phyloP scores from a whole-genome alignment of 306 rosid species.

The Gleditsia sinensis region DNA sequence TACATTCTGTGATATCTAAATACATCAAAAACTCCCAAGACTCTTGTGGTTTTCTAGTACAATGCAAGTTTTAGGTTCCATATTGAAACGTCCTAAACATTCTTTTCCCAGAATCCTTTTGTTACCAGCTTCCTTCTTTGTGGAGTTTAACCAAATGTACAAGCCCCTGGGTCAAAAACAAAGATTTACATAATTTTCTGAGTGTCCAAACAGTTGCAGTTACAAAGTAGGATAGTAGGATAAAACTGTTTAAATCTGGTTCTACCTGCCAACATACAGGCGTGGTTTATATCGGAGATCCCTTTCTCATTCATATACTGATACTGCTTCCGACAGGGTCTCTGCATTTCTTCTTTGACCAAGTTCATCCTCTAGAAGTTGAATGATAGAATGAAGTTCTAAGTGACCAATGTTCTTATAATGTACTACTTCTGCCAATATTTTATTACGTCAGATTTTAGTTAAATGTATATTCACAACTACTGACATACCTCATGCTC shows the following conservation, averaged over 20 bases:
- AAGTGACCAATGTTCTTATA: background rate
- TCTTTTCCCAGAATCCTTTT: constrained; percentile 6
- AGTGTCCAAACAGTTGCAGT: background rate
- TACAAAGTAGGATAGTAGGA: background rate
- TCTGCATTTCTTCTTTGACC: constrained; percentile 35
- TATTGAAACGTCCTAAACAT: constrained; percentile 5
- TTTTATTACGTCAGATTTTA: background rate
- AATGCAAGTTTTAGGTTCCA: constrained; percentile 25
- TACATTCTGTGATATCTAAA: background rate
- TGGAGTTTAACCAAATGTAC: constrained; percentile 23
- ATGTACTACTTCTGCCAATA: background rate
- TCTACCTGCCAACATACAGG: background rate
- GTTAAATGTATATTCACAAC: background rate
- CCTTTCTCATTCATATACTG: constrained; percentile 27
- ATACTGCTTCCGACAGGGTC: constrained; percentile 42
- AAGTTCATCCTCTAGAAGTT: constrained; percentile 32
- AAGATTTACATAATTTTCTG: background rate
- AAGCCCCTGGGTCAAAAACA: constrained; percentile 35
- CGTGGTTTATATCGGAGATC: background rate
- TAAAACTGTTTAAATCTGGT: background rate
- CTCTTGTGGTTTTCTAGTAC: background rate
- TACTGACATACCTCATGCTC: constrained; percentile 47
- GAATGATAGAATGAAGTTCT: background rate
- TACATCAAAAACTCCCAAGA: background rate
- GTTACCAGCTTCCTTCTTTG: constrained; percentile 6